Base-by-base conservation (phyloP, 768 basidiomycete species). In the Crassisporium funariophilum region DNA sequence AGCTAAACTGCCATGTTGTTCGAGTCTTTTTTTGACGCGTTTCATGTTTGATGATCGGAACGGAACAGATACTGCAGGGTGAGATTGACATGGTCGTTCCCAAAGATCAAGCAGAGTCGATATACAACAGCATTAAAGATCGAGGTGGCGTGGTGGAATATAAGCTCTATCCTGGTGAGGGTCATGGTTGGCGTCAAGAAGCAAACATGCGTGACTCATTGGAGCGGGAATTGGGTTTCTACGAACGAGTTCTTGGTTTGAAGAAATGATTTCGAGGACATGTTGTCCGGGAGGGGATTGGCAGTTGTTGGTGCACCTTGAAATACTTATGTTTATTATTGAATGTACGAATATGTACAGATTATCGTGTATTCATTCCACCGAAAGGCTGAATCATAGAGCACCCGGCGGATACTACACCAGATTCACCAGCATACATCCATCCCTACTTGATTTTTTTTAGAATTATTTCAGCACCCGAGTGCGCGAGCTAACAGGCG, bases 11-110 rank as follows among this genome's bases (percentile, higher is more conserved):
- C 33, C 38, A 24, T 2, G 9, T 21, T 36, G 20, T 29, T 13
- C 24, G n/a, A 2, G n/a, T 9, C 23, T 35, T 37, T 44, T 23
- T 36, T n/a, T 13, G 8, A 48, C 17, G 35, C 16, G 24, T 34
- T 47, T 7, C 33, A 19, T 35, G 10, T 29, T 37, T 20, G 34
- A 4, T 16, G 13, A 2, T 19, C 44, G n/a, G n/a, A n/a, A n/a
- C n/a, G n/a, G n/a, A n/a, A n/a, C n/a, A 88, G 86, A 77, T 88
- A 16, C 65, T 88, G n/a, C 86, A 90, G 67, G 86, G 86, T 6
- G 68, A 75, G 1, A 60, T 71, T 1, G 85, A 88, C 61, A 68
- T 65, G 49, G 74, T 88, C 23, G 89, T 91, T 0, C 87, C 81
- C 0, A 84, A 82, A 3, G 74, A 71, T 13, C 88, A 91, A 57